Percentiles rank a stretch among this genome's conserved stretches.
These are phyloP conservation scores for Sarcomyxa edulis DNA, from an alignment of 768 basidiomycete genomes.

Conservation along the genomic window DNA sequence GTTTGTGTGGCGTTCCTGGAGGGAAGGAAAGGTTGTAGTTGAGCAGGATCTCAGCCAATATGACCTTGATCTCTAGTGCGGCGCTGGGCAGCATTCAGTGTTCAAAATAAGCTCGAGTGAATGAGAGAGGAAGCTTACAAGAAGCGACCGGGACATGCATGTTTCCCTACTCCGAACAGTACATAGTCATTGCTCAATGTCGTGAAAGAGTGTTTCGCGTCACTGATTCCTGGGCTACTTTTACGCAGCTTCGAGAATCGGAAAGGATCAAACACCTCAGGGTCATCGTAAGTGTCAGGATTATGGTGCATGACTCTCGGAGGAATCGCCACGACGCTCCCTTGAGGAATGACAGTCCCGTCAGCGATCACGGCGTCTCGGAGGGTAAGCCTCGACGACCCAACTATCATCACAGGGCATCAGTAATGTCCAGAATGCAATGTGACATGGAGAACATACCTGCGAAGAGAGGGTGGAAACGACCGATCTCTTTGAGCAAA, in stretches of 20 bases:
- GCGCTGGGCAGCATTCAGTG: neutral
- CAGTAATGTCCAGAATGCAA: conserved; percentile 1
- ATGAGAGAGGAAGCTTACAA: conserved; percentile 17
- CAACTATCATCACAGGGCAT: conserved; percentile 8
- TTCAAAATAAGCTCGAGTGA: neutral
- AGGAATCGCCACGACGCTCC: conserved; percentile 10
- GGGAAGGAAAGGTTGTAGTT: conserved; percentile 25
- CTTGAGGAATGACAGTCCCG: conserved; percentile 10
- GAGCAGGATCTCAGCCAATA: conserved; percentile 28
- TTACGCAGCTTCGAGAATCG: conserved; percentile 14
- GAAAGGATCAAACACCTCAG: conserved; percentile 12
- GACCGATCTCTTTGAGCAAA: conserved; percentile 13
- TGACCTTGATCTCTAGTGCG: conserved; percentile 28
- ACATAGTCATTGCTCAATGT: conserved; percentile 27
- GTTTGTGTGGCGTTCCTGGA: conserved; percentile 17
- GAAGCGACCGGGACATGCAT: conserved; percentile 22
- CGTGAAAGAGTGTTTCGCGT: conserved; percentile 27
- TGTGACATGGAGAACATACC: neutral
- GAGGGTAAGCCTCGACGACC: conserved; percentile 9
- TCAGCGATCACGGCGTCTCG: conserved; percentile 9
- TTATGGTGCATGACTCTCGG: conserved; percentile 10
- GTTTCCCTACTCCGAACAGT: conserved; percentile 30
- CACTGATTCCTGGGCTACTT: conserved; percentile 9
- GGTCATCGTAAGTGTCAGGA: conserved; percentile 8
- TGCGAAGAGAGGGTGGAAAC: conserved; percentile 11